Conservation (phyloP, 1,284 basidiomycete genomes). For the Singerocomus inundabilis region DNA sequence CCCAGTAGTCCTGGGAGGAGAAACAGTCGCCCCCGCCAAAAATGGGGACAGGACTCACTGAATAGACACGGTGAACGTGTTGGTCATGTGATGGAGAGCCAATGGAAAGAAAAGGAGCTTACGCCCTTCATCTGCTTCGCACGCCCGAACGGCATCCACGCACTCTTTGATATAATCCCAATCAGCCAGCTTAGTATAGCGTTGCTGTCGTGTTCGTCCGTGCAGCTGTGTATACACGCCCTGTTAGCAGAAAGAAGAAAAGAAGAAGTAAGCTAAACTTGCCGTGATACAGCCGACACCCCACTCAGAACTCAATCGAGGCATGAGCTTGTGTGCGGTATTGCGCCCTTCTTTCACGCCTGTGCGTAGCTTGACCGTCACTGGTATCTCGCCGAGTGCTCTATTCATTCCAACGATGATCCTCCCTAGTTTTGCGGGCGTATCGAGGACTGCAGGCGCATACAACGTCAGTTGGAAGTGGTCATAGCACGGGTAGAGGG, state of each 20-base stretch:
- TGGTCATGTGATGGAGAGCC: neutral
- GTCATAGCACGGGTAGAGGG: slow-evolving; percentile 13
- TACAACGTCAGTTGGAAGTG: neutral
- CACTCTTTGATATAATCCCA: slow-evolving; percentile 91
- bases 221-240: slow-evolving; percentile 62
- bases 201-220: slow-evolving; percentile 88
- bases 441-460: slow-evolving; percentile 67
- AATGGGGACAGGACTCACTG: slow-evolving; percentile 85
- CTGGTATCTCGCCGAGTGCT: slow-evolving; percentile 87
- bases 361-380: slow-evolving; percentile 95
- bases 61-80: neutral
- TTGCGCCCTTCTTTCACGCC: slow-evolving; percentile 87
- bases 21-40: slow-evolving; percentile 97
- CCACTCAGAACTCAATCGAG: slow-evolving; percentile 78
- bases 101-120: slow-evolving; percentile 32
- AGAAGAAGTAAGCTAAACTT: slow-evolving; percentile 14
- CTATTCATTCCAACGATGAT: slow-evolving; percentile 91
- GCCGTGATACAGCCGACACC: slow-evolving; percentile 81
- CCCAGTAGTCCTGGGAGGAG: slow-evolving; percentile 83
- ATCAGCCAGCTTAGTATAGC: slow-evolving; percentile 85
- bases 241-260: slow-evolving; percentile 1
- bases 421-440: slow-evolving; percentile 78
- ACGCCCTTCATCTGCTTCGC: slow-evolving; percentile 75
- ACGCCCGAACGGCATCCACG: slow-evolving; percentile 79
- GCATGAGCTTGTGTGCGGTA: slow-evolving; percentile 91